A percentile compares a stretch with the other conserved stretches of the same genome.
Evolutionary conservation across 768 basidiomycete genomes (phyloP).

Genomic region (Lentinula detonsa): DNA sequence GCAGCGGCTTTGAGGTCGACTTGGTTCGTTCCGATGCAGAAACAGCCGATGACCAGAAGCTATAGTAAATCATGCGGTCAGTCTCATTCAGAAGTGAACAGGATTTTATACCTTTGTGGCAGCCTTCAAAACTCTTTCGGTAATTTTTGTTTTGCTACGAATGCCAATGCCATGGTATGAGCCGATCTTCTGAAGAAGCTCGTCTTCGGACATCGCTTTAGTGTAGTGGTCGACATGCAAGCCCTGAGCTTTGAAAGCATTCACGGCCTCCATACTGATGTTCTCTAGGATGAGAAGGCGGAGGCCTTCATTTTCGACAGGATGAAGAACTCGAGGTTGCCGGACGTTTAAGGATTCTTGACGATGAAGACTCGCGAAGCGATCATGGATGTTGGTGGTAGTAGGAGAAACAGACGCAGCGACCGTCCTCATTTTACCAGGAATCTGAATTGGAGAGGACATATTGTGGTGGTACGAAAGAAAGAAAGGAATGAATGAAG

Average conservation of each 20-base stretch:
- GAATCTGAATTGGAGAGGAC: conserved; percentile 44
- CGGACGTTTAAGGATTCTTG: conserved; percentile 34
- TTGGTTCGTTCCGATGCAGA: conserved; percentile 99
- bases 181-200: conserved; percentile 79
- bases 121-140: conserved; percentile 80
- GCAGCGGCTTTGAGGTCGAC: conserved; percentile 85
- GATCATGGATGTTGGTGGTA: conserved; percentile 37
- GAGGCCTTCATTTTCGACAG: conserved; percentile 75
- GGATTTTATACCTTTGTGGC: conserved; percentile 63
- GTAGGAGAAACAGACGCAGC: conserved; percentile 53
- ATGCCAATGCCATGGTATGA: conserved; percentile 94
- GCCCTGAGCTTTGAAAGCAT: conserved; percentile 71
- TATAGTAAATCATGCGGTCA: conserved; percentile 21
- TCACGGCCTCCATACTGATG: conserved; percentile 87
- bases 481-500: not conserved
- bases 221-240: conserved; percentile 88
- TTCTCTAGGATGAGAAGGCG: conserved; percentile 89
- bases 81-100: not conserved
- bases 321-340: conserved; percentile 70
- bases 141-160: conserved; percentile 96
- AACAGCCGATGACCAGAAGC: conserved; percentile 96
- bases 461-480: conserved; percentile 23
- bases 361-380: conserved; percentile 27
- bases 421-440: conserved; percentile 24
- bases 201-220: conserved; percentile 87